Evolutionary conservation across 345 rosid species (phyloP).

Genomic region (Aquilaria sinensis): DNA sequence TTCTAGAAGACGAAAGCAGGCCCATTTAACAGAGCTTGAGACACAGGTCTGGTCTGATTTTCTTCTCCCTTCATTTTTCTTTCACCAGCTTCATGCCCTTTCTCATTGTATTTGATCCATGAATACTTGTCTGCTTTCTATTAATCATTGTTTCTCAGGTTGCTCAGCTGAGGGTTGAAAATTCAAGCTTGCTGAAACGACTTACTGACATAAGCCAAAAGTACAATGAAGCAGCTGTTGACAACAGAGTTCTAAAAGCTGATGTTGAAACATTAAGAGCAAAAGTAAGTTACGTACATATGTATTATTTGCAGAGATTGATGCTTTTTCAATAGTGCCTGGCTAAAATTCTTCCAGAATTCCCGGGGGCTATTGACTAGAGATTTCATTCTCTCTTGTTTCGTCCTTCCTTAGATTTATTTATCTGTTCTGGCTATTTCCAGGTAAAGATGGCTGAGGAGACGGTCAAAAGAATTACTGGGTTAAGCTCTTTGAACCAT

Average conservation of each 20-base stretch:
- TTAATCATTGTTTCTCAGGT: constrained; percentile 38
- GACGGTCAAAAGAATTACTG: constrained; percentile 71
- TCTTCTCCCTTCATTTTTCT: not conserved
- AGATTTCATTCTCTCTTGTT: not conserved
- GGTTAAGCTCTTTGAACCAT: constrained; percentile 61
- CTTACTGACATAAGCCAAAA: constrained; percentile 68
- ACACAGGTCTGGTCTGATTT: constrained; percentile 48
- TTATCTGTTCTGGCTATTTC: not conserved
- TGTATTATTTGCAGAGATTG: not conserved
- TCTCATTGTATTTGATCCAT: too few relatives aligned
- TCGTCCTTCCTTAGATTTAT: not conserved
- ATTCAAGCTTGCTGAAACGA: constrained; percentile 55
- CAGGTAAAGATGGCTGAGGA: constrained; percentile 99
- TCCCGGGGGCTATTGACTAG: too few relatives aligned
- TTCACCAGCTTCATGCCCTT: not conserved
- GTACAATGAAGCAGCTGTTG: constrained; percentile 70
- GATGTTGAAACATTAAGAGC: constrained; percentile 89
- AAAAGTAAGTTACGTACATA: constrained; percentile 41
- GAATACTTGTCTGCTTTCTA: too few relatives aligned
- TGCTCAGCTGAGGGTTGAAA: constrained; percentile 76
- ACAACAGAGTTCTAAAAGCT: constrained; percentile 89
- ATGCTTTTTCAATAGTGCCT: too few relatives aligned
- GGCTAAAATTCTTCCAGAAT: too few relatives aligned
- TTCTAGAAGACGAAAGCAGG: constrained; percentile 91
- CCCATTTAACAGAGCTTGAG: constrained; percentile 86